phyloP scores from a whole-genome alignment of 2,329 filamentous ascomycete genomes.

The Claviceps sp. region DNA sequence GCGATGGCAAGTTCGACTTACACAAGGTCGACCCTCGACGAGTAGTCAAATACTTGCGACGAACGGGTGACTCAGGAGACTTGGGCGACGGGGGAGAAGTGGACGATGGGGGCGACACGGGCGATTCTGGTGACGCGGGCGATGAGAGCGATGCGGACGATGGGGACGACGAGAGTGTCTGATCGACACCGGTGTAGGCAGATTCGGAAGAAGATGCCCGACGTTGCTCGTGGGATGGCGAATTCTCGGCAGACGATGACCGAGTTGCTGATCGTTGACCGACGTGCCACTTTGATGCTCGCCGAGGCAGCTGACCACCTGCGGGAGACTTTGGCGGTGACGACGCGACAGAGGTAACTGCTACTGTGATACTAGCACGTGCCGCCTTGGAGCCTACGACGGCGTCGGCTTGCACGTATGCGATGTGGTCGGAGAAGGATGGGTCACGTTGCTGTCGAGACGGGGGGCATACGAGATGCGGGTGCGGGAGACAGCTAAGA shows the following conservation, averaged over 20 bases:
- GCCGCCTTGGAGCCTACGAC: slow-evolving; percentile 2
- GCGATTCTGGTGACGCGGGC: slow-evolving; percentile 9
- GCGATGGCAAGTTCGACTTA: slow-evolving; percentile 21
- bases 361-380: background rate
- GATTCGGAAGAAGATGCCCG: slow-evolving; percentile 10
- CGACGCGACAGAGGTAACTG: background rate
- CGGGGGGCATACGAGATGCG: slow-evolving; percentile 7
- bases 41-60: slow-evolving; percentile 17
- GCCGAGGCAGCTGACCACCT: slow-evolving; percentile 3
- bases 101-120: slow-evolving; percentile 11
- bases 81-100: slow-evolving; percentile 5
- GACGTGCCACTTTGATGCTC: slow-evolving; percentile 7
- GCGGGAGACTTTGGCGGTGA: slow-evolving; percentile 4
- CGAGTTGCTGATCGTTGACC: background rate
- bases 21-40: slow-evolving; percentile 26
- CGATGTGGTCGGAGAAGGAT: slow-evolving; percentile 9
- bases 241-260: slow-evolving; percentile 3
- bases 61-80: slow-evolving; percentile 11
- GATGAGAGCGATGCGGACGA: slow-evolving; percentile 10
- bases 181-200: slow-evolving; percentile 10
- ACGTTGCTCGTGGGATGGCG: slow-evolving; percentile 4
- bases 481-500: background rate
- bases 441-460: slow-evolving; percentile 6
- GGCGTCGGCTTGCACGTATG: slow-evolving; percentile 8
- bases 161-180: slow-evolving; percentile 9